Base-by-base conservation (phyloP, 2,329 filamentous ascomycete species). In the Macrophomina tecta region DNA sequence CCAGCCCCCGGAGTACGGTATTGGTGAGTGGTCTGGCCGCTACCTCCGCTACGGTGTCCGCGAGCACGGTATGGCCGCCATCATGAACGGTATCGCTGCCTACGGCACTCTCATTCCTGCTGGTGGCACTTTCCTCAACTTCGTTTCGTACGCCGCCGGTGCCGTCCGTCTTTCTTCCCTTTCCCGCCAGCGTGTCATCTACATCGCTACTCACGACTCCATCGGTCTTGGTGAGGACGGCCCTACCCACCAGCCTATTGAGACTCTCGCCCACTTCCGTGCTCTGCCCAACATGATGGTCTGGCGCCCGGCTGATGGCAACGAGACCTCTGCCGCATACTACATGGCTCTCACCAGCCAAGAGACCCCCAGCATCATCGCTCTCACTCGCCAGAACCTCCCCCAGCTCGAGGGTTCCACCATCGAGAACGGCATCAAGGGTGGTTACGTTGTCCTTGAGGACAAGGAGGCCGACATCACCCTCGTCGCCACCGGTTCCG, bases 241-340 rank as follows among this genome's bases (percentile, higher is more conserved):
- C 70, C 94, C 95, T 73, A 99, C 95, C 67, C 95, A 99, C 85
- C 95, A 99, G 88, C 95, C 95, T 81, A 97, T 99, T 74, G 95
- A 99, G 89, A 97, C 93, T 52, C 89, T 98, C 70, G 91, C 94
- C 69, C 95, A 98, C 85, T 98, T 98, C 93, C 94, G 95, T 81
- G 95, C 95, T 72, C 89, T 98, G 74, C 95, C 95, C 78, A 99
- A 99, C 90, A 92, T 91, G 87, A 97, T 98, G 92, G 94, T 98
- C 76, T 98, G 95, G 95, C 94, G 95, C 79, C 95, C 95, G 73
- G 94, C 95, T 75, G 95, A 98, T 78, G 94, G 94, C 77, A 98
- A 98, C 86, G 95, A 99, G 91, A 95, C 91, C 75, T 96, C 92
- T 78, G 94, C 93, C 76, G 94, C 95, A 73, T 99, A 98, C 89